phyloP scores from a whole-genome alignment of 2,329 filamentous ascomycete genomes.

The Fusarium sp. region DNA sequence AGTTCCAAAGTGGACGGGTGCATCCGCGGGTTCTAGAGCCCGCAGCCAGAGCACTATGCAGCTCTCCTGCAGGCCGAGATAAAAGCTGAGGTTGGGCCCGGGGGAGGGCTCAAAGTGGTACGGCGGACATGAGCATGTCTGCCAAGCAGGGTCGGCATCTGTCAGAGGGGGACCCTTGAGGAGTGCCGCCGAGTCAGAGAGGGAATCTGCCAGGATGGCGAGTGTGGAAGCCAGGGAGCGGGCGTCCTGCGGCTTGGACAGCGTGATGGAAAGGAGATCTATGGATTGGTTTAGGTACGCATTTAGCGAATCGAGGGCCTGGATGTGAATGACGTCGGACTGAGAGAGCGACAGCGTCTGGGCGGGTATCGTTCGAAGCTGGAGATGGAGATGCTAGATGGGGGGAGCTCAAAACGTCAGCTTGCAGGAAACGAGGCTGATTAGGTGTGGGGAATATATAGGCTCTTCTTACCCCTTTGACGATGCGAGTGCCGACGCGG shows the following conservation, averaged over 20 bases:
- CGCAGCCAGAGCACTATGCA: conserved; percentile 77
- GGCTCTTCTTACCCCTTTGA: conserved; percentile 78
- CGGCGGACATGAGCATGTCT: conserved; percentile 57
- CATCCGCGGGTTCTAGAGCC: conserved; percentile 75
- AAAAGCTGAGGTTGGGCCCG: conserved; percentile 77
- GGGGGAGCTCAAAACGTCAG: conserved; percentile 1
- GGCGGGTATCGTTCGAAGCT: conserved; percentile 74
- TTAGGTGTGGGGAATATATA: conserved; percentile 1
- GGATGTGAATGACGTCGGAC: conserved; percentile 68
- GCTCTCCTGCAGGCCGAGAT: conserved; percentile 77
- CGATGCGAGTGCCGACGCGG: conserved; percentile 87
- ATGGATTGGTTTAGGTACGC: conserved; percentile 85
- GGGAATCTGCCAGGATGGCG: conserved; percentile 65
- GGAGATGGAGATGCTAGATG: conserved; percentile 78
- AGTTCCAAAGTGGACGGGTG: conserved; percentile 70
- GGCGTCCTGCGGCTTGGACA: conserved; percentile 70
- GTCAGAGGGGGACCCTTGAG: conserved; percentile 66
- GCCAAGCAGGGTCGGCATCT: conserved; percentile 58
- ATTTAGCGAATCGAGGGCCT: conserved; percentile 78
- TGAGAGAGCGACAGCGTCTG: conserved; percentile 63
- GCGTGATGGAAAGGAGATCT: conserved; percentile 83
- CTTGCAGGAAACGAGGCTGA: conserved; percentile 13
- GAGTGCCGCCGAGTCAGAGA: conserved; percentile 63
- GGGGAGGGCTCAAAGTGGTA: conserved; percentile 58
- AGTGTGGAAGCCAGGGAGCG: conserved; percentile 68